Evolutionary conservation across 495 filamentous ascomycete genomes (phyloP), one percentile per base, ranked within the genome.

Genomic region (Xylaria castorea): DNA sequence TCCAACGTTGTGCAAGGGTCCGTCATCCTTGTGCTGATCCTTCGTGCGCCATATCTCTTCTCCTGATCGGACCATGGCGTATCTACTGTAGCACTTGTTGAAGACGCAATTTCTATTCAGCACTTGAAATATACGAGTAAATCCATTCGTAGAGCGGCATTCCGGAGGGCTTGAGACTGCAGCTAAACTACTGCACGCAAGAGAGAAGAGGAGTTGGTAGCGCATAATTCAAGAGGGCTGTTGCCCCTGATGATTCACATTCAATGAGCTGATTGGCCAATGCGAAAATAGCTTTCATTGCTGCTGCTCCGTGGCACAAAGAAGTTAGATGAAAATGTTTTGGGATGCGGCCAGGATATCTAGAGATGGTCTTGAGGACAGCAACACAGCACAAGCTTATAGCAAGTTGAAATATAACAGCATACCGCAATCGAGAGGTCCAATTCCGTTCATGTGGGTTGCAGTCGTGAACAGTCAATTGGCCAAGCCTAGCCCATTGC

Each of bases 1-100:
- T 51, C 32, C 46, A 67, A 55, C 64, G 64, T 38, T 38, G 40
- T 53, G 40, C 64, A 36, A 53, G 64, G 64, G 32, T 67, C 20
- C 32, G 25, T 8, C 25, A 67, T 53, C 64, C 64, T 67, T 36
- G 64, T 40, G 64, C 44, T 53, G 64, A 67, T 67, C 64, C 30
- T 46, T 55, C 7, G 46, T 42, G 46, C 61, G 36, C 36, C 61
- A 44, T 44, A 42, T 12, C 14, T 57, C 25, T 16, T 57, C 12
- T 57, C 14, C 30, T 30, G 53, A 57, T 57, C 53, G 27, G 53
- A 32, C 25, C 25, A 16, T 57, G 53, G 14, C 20, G 27, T 57
- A 32, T 16, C 11, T 30, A 14, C 0, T 3, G n/a, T 46, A 22
- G 58, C 32, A 38, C 34, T 61, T 38, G 34, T 36, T n/a, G 16